A percentile compares a stretch with the other conserved stretches of the same genome.
phyloP scores from a whole-genome alignment of 1,284 basidiomycete species.

The Pseudozyma hubeiensis region DNA sequence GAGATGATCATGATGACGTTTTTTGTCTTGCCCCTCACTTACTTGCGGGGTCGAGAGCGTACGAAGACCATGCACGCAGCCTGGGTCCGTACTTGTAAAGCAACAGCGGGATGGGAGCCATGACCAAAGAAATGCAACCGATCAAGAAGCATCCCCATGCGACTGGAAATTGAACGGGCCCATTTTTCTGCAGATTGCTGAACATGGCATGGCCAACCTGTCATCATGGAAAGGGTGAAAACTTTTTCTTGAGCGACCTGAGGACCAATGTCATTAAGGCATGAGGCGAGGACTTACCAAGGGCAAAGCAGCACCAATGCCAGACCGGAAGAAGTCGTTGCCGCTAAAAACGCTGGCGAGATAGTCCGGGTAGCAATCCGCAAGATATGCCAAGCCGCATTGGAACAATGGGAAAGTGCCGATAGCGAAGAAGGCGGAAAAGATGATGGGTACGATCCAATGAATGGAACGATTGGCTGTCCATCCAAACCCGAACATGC shows the following conservation, averaged over 20 bases:
- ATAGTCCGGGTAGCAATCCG: constrained; percentile 51
- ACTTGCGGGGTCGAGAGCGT: constrained; percentile 16
- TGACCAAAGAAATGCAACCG: constrained; percentile 50
- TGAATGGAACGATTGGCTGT: constrained; percentile 52
- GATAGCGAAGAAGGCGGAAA: constrained; percentile 42
- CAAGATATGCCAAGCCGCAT: constrained; percentile 43
- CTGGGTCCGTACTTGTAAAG: constrained; percentile 57
- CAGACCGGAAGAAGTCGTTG: constrained; percentile 55
- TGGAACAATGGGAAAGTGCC: constrained; percentile 59
- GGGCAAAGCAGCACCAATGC: constrained; percentile 54
- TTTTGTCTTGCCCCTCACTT: no score
- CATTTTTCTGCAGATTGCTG: constrained; percentile 52
- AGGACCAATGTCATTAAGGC: no score
- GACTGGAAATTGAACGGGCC: constrained; percentile 52
- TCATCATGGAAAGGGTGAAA: no score
- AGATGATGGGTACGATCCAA: constrained; percentile 59
- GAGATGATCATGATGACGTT: no score
- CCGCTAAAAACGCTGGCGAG: constrained; percentile 52
- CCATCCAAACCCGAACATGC: constrained; percentile 62
- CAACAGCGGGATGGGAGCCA: constrained; percentile 52
- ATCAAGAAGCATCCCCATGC: constrained; percentile 54
- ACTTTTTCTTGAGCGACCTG: no score
- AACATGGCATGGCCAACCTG: constrained; percentile 42
- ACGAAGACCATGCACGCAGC: constrained; percentile 50
- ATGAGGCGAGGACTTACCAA: constrained; percentile 20